These are phyloP conservation scores for Neofusicoccum cordaticola DNA, from an alignment of 2,329 filamentous ascomycete genomes.

Conservation along the genomic window DNA sequence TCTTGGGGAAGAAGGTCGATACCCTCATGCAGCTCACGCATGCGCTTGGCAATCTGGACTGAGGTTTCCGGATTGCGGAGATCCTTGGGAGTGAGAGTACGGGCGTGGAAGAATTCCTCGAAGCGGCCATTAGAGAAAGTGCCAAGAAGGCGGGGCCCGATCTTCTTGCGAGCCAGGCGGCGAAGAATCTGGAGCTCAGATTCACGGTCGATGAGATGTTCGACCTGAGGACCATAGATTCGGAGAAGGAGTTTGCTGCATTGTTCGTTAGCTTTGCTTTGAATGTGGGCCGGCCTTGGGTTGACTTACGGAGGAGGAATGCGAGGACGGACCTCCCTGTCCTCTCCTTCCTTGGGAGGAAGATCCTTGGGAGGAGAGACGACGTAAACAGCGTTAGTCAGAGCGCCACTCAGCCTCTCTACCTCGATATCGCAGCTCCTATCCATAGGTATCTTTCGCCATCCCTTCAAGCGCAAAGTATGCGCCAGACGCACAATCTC, in stretches of 20 bases:
- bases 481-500: constrained; percentile 88
- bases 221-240: constrained; percentile 91
- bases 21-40: constrained; percentile 93
- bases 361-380: constrained; percentile 75
- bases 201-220: constrained; percentile 92
- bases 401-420: constrained; percentile 77
- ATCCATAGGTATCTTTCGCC: constrained; percentile 77
- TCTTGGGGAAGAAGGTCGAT: constrained; percentile 82
- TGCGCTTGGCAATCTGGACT: constrained; percentile 91
- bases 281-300: not conserved
- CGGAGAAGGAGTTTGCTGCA: constrained; percentile 75
- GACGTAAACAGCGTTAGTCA: constrained; percentile 96
- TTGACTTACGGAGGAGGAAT: constrained; percentile 53
- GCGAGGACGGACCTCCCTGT: constrained; percentile 39
- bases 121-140: constrained; percentile 95
- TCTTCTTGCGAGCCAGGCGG: constrained; percentile 84
- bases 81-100: constrained; percentile 72
- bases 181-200: constrained; percentile 83
- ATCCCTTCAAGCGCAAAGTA: constrained; percentile 85
- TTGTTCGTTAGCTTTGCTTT: not conserved
- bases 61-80: constrained; percentile 79
- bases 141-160: constrained; percentile 84
- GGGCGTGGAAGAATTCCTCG: constrained; percentile 88
- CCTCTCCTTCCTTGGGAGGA: constrained; percentile 37
- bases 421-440: constrained; percentile 67